These are phyloP conservation scores for Castanopsis chinensis DNA, from an alignment of 306 rosid genomes.

Conservation along the genomic window DNA sequence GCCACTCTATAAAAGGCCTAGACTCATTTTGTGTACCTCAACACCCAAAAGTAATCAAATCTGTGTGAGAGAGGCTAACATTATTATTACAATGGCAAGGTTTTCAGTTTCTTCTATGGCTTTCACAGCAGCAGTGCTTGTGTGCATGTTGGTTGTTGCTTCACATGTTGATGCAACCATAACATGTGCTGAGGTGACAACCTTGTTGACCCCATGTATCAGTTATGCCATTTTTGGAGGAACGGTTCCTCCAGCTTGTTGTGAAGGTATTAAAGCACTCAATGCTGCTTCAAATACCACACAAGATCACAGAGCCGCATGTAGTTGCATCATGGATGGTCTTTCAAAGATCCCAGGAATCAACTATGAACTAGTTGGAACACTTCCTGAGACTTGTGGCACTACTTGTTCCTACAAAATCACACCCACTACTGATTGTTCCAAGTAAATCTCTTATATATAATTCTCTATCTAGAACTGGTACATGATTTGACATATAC, in stretches of 20 bases:
- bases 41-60: neutral
- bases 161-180: constrained; percentile 21
- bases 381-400: constrained; percentile 35
- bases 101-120: constrained; percentile 18
- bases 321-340: constrained; percentile 48
- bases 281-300: constrained; percentile 41
- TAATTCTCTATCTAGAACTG: too few relatives aligned
- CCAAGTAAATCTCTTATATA: constrained; percentile 21
- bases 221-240: constrained; percentile 59
- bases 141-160: constrained; percentile 14
- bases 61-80: neutral
- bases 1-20: constrained; percentile 28
- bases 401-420: constrained; percentile 55
- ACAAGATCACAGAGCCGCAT: constrained; percentile 43
- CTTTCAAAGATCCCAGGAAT: constrained; percentile 46
- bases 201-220: constrained; percentile 56
- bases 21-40: neutral
- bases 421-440: constrained; percentile 67
- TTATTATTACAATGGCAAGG: neutral
- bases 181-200: constrained; percentile 45
- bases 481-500: neutral
- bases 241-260: constrained; percentile 42
- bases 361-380: constrained; percentile 37
- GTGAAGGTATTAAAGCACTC: constrained; percentile 48
- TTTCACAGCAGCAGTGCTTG: constrained; percentile 21